Evolutionary conservation across 768 basidiomycete genomes (phyloP), one percentile per base, ranked within the genome.

Genomic region (Xerocomellus amylosporus): DNA sequence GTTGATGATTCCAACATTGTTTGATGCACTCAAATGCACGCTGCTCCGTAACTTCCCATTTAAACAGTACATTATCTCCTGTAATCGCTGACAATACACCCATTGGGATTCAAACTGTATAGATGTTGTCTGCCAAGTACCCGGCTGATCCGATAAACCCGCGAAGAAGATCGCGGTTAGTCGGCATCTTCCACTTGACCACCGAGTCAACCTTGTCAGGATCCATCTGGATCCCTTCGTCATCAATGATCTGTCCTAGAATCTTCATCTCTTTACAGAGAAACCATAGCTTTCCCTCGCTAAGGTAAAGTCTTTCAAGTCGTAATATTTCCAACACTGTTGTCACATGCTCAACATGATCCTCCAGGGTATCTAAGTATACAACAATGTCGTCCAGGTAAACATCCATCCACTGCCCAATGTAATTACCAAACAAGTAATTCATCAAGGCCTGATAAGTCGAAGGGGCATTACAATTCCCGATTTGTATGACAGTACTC

Each of bases 191-290:
- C 54, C 54, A 58, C 13, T 56, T 72, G 0, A 65, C 1, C 0
- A 79, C 63, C 0, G 55, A 47, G 30, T 78, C 71, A 0, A 81
- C 75, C 42, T 80, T 81, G 22, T 73, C 58, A 0, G 75, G 75
- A 39, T 79, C 77, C 75, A 79, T 78, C 0, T 46, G 48, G 22
- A 81, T 77, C 0, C 78, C 75, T 0, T 71, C 24, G 15, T 73
- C 65, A 28, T 71, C 66, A 1, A 81, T 52, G 1, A 77, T 55
- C 1, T 64, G 64, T 0, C 77, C 76, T 0, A 78, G 55, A 2
- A 75, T 49, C 22, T 73, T 69, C 15, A 75, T 31, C 33, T 67
- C 62, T 0, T 51, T 9, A 0, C 53, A 55, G 0, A 78, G 53
- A 36, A 77, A 72, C 0, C 66, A 54, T 0, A 76, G 63, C 53